These are phyloP conservation scores for Malus hybrid DNA, from an alignment of 331 rosid genomes.

Conservation along the genomic window DNA sequence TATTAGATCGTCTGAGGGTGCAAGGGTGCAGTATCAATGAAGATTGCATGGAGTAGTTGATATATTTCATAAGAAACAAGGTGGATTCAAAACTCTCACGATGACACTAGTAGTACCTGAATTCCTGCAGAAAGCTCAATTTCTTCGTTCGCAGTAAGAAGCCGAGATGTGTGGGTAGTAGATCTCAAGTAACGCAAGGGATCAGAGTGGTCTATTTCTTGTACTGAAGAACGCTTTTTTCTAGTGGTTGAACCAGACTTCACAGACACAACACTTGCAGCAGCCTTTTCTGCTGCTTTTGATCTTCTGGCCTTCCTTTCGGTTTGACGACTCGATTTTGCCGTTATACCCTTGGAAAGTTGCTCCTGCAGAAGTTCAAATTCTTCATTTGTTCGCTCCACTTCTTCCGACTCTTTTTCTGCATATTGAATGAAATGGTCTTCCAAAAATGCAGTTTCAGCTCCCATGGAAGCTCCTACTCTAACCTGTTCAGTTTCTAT, in stretches of 20 bases:
- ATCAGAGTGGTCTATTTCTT: constrained; percentile 77
- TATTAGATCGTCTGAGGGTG: neutral
- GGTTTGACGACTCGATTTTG: constrained; percentile 69
- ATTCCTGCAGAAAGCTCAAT: constrained; percentile 79
- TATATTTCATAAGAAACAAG: neutral
- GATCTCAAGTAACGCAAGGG: constrained; percentile 80
- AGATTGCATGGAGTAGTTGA: neutral
- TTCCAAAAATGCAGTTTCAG: constrained; percentile 32
- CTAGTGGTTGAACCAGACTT: constrained; percentile 55
- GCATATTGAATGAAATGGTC: constrained; percentile 12
- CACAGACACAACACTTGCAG: constrained; percentile 47
- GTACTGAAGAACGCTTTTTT: constrained; percentile 56
- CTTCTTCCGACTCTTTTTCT: constrained; percentile 37
- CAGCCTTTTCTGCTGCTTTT: constrained; percentile 74
- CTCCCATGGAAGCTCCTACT: constrained; percentile 25
- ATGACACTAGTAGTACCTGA: constrained; percentile 45
- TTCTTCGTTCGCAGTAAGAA: constrained; percentile 74
- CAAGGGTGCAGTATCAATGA: neutral
- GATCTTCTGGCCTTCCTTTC: constrained; percentile 82
- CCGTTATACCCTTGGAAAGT: constrained; percentile 45
- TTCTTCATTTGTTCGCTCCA: constrained; percentile 53
- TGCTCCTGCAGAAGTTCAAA: constrained; percentile 48
- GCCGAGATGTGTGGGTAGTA: constrained; percentile 54
- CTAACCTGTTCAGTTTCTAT: constrained; percentile 37
- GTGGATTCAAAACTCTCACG: neutral